Evolutionary conservation across 495 filamentous ascomycete genomes (phyloP).

Genomic region (Neurospora sp.): DNA sequence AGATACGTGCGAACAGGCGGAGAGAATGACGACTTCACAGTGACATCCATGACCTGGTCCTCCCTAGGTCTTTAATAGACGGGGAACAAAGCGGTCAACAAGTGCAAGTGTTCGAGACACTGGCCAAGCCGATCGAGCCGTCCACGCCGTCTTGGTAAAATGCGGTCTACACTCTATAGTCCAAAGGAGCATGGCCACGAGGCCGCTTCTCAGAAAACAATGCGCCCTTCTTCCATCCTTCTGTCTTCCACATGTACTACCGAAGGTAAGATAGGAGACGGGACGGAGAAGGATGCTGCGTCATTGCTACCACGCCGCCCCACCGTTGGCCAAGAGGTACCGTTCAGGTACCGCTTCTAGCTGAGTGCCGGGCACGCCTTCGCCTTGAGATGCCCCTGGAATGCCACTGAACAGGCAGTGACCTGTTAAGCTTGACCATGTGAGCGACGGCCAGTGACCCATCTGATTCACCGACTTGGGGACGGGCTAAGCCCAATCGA

Average conservation of each 20-base stretch:
- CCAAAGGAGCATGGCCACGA: neutral
- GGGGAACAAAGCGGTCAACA: neutral
- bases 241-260: neutral
- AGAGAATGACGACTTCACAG: neutral
- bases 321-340: neutral
- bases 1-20: neutral
- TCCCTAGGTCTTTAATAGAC: neutral
- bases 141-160: neutral
- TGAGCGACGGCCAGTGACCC: constrained; percentile 12
- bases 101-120: neutral
- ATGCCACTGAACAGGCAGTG: neutral
- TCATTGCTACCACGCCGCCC: neutral
- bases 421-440: constrained; percentile 10
- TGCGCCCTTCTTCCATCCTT: neutral
- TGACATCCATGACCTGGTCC: neutral
- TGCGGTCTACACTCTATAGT: neutral
- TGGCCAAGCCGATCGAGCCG: neutral
- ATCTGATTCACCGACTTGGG: constrained; percentile 17
- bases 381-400: neutral
- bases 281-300: neutral
- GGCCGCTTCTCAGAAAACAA: neutral
- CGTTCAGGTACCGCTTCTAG: neutral
- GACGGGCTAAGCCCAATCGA: constrained; percentile 4
- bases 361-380: neutral
- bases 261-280: neutral